These are phyloP conservation scores for Aspergillus ochraceoroseus DNA, from an alignment of 2,329 filamentous ascomycete genomes.

Conservation along the genomic window DNA sequence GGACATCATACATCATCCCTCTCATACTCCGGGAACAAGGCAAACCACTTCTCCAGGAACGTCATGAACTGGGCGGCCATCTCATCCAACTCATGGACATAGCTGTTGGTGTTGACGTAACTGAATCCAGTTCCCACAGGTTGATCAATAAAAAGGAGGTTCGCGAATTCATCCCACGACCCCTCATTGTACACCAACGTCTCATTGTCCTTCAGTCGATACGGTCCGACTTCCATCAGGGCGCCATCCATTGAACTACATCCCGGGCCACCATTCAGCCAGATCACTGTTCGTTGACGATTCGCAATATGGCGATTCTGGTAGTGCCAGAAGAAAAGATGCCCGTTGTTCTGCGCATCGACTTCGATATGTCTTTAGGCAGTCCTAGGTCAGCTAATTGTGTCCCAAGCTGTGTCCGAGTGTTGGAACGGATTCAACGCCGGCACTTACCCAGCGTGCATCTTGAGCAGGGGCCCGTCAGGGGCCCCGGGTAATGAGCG, in stretches of 20 bases:
- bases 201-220: constrained; percentile 70
- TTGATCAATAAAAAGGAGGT: constrained; percentile 93
- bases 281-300: constrained; percentile 83
- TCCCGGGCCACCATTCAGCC: constrained; percentile 94
- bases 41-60: constrained; percentile 90
- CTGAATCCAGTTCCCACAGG: constrained; percentile 96
- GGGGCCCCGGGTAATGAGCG: constrained; percentile 79
- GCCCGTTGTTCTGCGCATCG: constrained; percentile 76
- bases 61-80: constrained; percentile 85
- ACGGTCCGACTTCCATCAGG: constrained; percentile 93
- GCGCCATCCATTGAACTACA: constrained; percentile 97
- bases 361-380: constrained; percentile 78
- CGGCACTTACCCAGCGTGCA: constrained; percentile 84
- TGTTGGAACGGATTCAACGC: no score
- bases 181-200: constrained; percentile 78
- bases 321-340: constrained; percentile 98
- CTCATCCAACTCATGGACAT: constrained; percentile 74
- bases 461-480: constrained; percentile 73
- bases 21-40: constrained; percentile 84
- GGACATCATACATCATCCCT: constrained; percentile 72
- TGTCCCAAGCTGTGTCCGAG: not conserved
- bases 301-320: constrained; percentile 94
- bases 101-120: constrained; percentile 86
- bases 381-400: constrained; percentile 1
- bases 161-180: constrained; percentile 98